Conservation (phyloP, 441 rosid genomes). For the Erysimum cheiri region DNA sequence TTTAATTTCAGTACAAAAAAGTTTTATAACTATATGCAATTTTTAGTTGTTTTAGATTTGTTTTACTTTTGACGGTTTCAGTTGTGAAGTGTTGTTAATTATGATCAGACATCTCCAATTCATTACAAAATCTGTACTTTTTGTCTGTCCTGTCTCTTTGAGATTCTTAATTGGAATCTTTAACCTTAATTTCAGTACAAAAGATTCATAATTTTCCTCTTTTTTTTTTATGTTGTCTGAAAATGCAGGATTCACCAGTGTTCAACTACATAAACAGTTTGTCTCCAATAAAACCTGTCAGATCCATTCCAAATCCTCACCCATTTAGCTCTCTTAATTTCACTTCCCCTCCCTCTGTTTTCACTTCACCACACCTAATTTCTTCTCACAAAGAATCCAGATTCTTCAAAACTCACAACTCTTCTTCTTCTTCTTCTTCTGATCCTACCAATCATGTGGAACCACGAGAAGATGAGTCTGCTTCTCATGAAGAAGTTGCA, state of each 20-base stretch:
- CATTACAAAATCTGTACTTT: background rate
- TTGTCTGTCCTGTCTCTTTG: background rate
- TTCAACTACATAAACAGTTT: conserved; percentile 87
- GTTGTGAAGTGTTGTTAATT: background rate
- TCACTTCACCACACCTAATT: conserved; percentile 87
- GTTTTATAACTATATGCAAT: background rate
- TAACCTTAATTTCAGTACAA: background rate
- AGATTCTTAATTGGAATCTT: conserved; percentile 3
- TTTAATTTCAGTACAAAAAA: background rate
- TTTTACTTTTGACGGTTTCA: background rate
- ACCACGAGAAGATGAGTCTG: conserved; percentile 46
- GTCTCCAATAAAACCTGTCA: conserved; percentile 91
- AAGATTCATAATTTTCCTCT: background rate
- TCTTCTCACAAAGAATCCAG: conserved; percentile 82
- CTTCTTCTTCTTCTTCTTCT: conserved; percentile 38
- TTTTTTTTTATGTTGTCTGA: background rate
- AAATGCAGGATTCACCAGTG: conserved; percentile 93
- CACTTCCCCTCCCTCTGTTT: conserved; percentile 79
- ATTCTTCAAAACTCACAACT: conserved; percentile 53
- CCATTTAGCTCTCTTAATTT: conserved; percentile 75
- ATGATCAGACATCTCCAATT: background rate
- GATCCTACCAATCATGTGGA: conserved; percentile 49
- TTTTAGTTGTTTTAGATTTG: background rate
- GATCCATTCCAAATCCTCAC: conserved; percentile 64
- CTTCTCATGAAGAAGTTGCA: conserved; percentile 38